Evolutionary conservation across 768 basidiomycete genomes (phyloP), one percentile per base, ranked within the genome.

Genomic region (Naematelia encephala): DNA sequence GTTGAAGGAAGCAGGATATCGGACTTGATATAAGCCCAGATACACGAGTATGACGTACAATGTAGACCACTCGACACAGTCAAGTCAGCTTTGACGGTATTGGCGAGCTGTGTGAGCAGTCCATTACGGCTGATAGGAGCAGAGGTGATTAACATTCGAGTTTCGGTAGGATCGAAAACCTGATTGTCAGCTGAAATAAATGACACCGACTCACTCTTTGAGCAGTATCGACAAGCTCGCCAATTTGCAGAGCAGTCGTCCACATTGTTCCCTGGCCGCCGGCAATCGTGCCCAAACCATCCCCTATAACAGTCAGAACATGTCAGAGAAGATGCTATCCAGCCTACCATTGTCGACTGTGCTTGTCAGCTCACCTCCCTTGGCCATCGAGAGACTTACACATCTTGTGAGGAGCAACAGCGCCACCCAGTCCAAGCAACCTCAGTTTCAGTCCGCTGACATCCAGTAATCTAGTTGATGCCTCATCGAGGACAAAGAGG

Each of bases 181-280:
- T 81, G 61, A 28, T 22, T 23, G 29, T 52, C 13, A 60, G 62
- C 29, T 27, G 21, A 30, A 14, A 21, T 30, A 1, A 2, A 26
- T 11, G 42, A 19, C 11, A 13, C 16, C 8, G 28, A 67, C 78
- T 59, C 51, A 93, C 91, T 62, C 91, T 85, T 74, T 94, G 90
- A 0, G 96, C 91, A 2, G 93, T 98, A 77, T 98, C 96, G 48
- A 98, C 88, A 51, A 99, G 87, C 77, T 99, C 94, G 59, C 96
- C 96, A 42, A 99, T 89, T 77, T 99, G 96, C 23, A 99, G 83
- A 3, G 91, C 89, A 0, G 94, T 98, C 0, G 91, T 90, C 96
- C 96, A 99, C 87, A 98, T 94, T 19, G 93, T 98, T 27, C 96
- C 96, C 70, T 91, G 88, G 1, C 92, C 96, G 30, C 96, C 96